Base-by-base conservation (phyloP, 495 filamentous ascomycete species). In the Tuber aestivum region DNA sequence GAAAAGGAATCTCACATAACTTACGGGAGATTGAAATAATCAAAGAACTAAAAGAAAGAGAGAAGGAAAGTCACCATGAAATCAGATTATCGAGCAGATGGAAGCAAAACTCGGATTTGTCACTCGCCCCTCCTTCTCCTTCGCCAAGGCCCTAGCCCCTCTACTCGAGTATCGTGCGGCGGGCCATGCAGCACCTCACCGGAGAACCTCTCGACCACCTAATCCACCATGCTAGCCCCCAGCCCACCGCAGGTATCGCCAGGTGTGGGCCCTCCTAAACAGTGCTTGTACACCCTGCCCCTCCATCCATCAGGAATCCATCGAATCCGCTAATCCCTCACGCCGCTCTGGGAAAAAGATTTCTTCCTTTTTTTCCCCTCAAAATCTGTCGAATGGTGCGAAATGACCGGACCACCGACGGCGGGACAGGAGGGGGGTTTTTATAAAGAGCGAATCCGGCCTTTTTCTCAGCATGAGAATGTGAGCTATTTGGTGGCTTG, bases 391-490 rank as follows among this genome's bases (percentile, higher is more conserved):
- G 14, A 35, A 65, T 65, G 5, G 16, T 65, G 27, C 27, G 56
- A 35, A 65, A 35, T 65, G 27, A 35, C 4, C 35, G 35, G 2
- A 65, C 35, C 56, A 35, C 12, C 27, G 14, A 32, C 27, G 56
- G 56, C 56, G 12, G 27, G 56, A 35, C 14, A 35, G 14, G 56
- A 65, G 56, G 56, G 32, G 14, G 32, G 27, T 2, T 16, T 16
- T 65, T 65, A 65, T 65, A 65, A 65, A 65, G 56, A 35, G 27
- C 56, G 56, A 65, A 65, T 65, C 56, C 27, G 56, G 35, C 56
- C 12, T 65, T 65, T 65, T 16, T 16, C 27, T 35, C 27, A 7
- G 56, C 14, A 0, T 35, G 12, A 4, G 23, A 14, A 10, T 27
- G 50, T 12, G 50, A 23, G 6, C 18, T 65, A 0, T 65, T 18